These are phyloP conservation scores for Chenopodium album DNA, from an alignment of 148 eudicot species.

Conservation along the genomic window DNA sequence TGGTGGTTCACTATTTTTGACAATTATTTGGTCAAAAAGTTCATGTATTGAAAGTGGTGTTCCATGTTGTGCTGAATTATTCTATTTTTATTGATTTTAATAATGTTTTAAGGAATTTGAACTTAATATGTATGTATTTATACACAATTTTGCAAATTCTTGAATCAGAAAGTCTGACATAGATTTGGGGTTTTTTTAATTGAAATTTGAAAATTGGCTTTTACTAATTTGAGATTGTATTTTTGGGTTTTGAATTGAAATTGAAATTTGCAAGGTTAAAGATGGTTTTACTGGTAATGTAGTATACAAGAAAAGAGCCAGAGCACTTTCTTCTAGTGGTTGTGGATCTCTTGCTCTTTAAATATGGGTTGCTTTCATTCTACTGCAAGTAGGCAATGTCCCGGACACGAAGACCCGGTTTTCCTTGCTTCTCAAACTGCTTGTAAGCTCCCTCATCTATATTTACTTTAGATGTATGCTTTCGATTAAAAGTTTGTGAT, in stretches of 20 bases:
- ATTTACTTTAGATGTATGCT: neutral
- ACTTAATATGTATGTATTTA: neutral
- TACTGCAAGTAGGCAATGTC: conserved; percentile 43
- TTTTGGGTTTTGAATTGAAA: neutral
- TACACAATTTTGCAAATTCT: neutral
- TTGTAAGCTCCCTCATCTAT: conserved; percentile 46
- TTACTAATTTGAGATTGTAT: conserved; percentile 12
- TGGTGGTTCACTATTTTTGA: neutral
- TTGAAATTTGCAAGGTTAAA: conserved; percentile 34
- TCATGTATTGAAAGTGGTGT: neutral
- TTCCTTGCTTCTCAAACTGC: conserved; percentile 80
- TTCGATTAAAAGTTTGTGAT: neutral
- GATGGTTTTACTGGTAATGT: conserved; percentile 45
- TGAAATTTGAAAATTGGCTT: neutral
- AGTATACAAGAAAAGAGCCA: conserved; percentile 26
- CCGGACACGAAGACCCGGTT: conserved; percentile 67
- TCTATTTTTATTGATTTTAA: neutral
- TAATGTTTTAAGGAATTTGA: too few relatives aligned
- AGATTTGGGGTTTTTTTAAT: neutral
- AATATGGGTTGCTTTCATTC: conserved; percentile 85
- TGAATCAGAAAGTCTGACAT: too few relatives aligned
- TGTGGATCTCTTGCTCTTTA: conserved; percentile 30
- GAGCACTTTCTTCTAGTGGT: conserved; percentile 19
- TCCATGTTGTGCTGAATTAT: conserved; percentile 5
- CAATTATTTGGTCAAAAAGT: neutral